Percentiles rank a stretch among this genome's conserved stretches.
phyloP scores from a whole-genome alignment of 2,329 filamentous ascomycete genomes.

The Thermochaetoides dissita region DNA sequence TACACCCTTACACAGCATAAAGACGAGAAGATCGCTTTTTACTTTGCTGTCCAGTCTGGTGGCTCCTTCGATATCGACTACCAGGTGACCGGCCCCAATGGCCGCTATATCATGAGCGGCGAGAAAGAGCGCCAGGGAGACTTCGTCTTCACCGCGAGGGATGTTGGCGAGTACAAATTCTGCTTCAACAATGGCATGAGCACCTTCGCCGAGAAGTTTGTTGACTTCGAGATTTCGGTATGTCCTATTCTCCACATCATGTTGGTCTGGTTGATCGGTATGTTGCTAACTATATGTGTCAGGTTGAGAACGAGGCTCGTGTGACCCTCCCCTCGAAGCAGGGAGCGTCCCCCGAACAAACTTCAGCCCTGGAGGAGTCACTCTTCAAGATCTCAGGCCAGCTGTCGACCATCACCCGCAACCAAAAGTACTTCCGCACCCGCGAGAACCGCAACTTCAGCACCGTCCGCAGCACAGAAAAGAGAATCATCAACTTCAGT shows the following conservation, averaged over 20 bases:
- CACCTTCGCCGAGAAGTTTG: constrained; percentile 91
- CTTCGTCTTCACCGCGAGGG: constrained; percentile 90
- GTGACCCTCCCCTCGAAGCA: constrained; percentile 77
- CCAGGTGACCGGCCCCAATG: constrained; percentile 65
- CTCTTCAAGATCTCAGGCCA: constrained; percentile 90
- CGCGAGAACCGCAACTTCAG: constrained; percentile 98
- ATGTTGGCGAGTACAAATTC: constrained; percentile 81
- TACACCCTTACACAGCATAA: constrained; percentile 64
- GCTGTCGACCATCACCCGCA: constrained; percentile 83
- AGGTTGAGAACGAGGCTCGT: constrained; percentile 85
- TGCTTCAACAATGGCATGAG: constrained; percentile 99
- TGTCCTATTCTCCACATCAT: constrained; percentile 16
- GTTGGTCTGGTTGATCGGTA: too few species aligned
- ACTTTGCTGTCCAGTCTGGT: constrained; percentile 94
- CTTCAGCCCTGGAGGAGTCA: constrained; percentile 76
- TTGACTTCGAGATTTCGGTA: constrained; percentile 95
- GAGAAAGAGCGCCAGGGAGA: constrained; percentile 89
- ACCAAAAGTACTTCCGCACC: constrained; percentile 99
- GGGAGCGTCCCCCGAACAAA: constrained; percentile 79
- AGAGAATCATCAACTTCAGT: constrained; percentile 92
- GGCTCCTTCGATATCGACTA: constrained; percentile 97
- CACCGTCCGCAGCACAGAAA: constrained; percentile 91
- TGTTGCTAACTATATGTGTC: not conserved
- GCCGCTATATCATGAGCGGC: constrained; percentile 71
- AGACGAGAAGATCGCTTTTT: constrained; percentile 87